A percentile compares a stretch with the other conserved stretches of the same genome.
These are phyloP conservation scores for Polygonum maritimum DNA, from an alignment of 148 eudicot species.

Conservation along the genomic window DNA sequence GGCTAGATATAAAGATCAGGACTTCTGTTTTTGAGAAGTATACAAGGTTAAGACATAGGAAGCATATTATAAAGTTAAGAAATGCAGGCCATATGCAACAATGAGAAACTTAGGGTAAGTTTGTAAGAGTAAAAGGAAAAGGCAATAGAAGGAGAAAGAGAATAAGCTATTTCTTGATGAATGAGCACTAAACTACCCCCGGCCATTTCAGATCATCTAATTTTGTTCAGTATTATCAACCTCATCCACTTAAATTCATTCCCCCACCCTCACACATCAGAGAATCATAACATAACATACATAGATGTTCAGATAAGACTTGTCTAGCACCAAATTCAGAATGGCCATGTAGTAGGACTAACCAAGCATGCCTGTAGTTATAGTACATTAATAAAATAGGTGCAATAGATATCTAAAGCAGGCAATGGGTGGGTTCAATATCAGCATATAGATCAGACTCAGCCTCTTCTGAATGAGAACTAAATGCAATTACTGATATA, in stretches of 20 bases:
- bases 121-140: not conserved
- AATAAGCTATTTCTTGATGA: not conserved
- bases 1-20: not conserved
- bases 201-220: not conserved
- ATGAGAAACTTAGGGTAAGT: not conserved
- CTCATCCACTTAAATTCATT: not conserved
- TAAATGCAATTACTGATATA: not conserved
- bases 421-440: not conserved
- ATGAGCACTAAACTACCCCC: not conserved
- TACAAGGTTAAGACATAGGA: not conserved
- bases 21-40: not conserved
- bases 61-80: not conserved
- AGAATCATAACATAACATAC: not conserved
- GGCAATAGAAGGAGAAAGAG: not conserved
- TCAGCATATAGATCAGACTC: not conserved
- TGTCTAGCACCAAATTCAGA: not conserved
- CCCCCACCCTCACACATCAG: not conserved
- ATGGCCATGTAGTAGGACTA: not conserved
- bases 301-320: not conserved
- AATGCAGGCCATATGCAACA: not conserved
- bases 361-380: not conserved
- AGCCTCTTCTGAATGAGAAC: not conserved
- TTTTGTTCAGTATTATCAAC: not conserved
- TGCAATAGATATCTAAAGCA: not conserved
- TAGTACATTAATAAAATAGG: not conserved